Base-by-base conservation (phyloP, 805 yeast species). In the Metschnikowia shivogae region DNA sequence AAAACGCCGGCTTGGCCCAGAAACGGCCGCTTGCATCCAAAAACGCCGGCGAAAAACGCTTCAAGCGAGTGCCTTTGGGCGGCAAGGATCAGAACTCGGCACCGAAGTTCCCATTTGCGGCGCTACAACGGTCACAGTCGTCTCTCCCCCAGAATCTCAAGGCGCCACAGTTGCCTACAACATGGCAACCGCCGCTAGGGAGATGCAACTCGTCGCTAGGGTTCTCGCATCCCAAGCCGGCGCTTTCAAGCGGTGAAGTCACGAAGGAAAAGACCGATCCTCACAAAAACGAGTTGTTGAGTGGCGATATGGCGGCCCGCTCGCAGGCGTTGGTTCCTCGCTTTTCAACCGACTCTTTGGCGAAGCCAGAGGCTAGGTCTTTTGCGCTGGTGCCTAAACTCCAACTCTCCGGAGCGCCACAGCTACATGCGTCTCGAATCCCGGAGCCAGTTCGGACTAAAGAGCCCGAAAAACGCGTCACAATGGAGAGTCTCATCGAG, bases 141-240 rank as follows among this genome's bases (percentile, higher is more conserved):
- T 42, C 42, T 24, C 35, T 48, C 24, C 45, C 48, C 17, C 48
- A 42, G 46, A 42, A 45, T 27, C 32, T 42, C 20, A 30, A 36
- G 30, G 11, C 40, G 20, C 28, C 34, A 5, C 22, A 34, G 22
- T 10, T 26, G 37, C 27, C 43, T 10, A 14, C 26, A 9, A 5
- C 34, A 12, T 32, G 40, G 19, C 46, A 42, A 20, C 73, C 72
- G 4, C 30, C 56, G 3, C 54, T 71, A 35, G 44, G 56, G 29
- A 66, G 64, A 43, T 63, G 74, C 10, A 68, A 64, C 46, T 68
- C 73, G 5, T 56, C 70, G 8, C 53, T 70, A 32, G 74, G 75
- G 1, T 64, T 70, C 44, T 54, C 26, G 14, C 35, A 20, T 20
- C 10, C 41, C 34, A n/a, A 22, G 24, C 12, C 33, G 28, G 29